Base-by-base conservation (phyloP, 2,329 filamentous ascomycete species). In the Penicillium sp. region DNA sequence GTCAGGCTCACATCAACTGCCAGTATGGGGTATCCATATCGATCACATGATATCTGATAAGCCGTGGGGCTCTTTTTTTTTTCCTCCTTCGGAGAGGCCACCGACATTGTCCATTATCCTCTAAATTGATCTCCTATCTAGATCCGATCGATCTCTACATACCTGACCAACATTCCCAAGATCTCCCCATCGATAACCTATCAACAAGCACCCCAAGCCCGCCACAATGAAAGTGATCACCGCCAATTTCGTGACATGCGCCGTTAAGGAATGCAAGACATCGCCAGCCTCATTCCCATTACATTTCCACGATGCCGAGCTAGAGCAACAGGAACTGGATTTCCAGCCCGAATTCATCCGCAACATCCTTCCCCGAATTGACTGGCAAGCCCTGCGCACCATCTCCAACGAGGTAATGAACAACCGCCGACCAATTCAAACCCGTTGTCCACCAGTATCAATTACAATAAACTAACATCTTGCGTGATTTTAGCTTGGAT, bases 201-300 rank as follows among this genome's bases (percentile, higher is more conserved):
- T 9, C 36, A 25, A 16, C 16, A 50, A 50, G 26, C n/a, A 26
- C n/a, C 17, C 7, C 36, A 17, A 30, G 3, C 14, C 30, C 19
- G 31, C 22, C 33, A 57, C 28, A 6, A 99, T 99, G 94, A 97
- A 97, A 76, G 81, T 97, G 60, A 85, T 97, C 50, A 97, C 91
- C 58, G 87, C 96, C 68, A 97, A 97, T 78, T 99, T 99, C 77
- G 81, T 97, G 62, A 94, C 91, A 68, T 99, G 94, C 81, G 93
- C 94, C 59, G 89, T 95, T 72, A 97, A 97, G 81, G 82, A 89
- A 54, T 99, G 94, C 88, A 96, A 95, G 78, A 84, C 86, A 55
- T 87, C 88, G 31, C 80, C 88, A 6, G 78, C 83, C 50, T 90
- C 91, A 25, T 97, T 95, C 70, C 94, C 94, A 2, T 83, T 99